A percentile compares a stretch with the other conserved stretches of the same genome.
Evolutionary conservation across 1,284 basidiomycete genomes (phyloP).

Genomic region (Meira nashicola): DNA sequence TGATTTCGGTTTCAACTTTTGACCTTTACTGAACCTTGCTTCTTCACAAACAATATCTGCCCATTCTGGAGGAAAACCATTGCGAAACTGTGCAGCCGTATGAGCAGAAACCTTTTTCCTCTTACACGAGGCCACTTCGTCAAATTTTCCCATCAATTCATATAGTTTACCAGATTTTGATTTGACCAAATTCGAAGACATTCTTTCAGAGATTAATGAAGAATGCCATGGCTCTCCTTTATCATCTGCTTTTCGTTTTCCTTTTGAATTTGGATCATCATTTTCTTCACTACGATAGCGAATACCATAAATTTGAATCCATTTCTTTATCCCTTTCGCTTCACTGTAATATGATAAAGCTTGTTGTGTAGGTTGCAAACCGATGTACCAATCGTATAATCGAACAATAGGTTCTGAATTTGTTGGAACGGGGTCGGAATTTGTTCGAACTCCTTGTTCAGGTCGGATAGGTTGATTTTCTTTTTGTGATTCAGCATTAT

Average conservation of each 20-base stretch:
- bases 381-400: background rate
- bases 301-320: background rate
- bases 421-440: too few species aligned
- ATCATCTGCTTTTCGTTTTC: background rate
- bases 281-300: background rate
- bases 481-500: too few species aligned
- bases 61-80: background rate
- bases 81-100: background rate
- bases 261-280: background rate
- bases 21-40: background rate
- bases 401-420: background rate
- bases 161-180: background rate
- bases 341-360: background rate
- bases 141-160: constrained; percentile 1
- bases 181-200: background rate
- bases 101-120: background rate
- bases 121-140: background rate
- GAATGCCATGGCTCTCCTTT: constrained; percentile 1
- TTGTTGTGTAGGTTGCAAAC: background rate
- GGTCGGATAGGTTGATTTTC: too few species aligned
- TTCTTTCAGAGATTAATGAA: background rate
- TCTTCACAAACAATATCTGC: background rate
- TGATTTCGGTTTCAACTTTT: too few species aligned
- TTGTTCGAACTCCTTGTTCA: too few species aligned
- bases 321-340: background rate